Evolutionary conservation across 345 rosid species (phyloP), one percentile per base, ranked within the genome.

Genomic region (Odontarrhena argentea): DNA sequence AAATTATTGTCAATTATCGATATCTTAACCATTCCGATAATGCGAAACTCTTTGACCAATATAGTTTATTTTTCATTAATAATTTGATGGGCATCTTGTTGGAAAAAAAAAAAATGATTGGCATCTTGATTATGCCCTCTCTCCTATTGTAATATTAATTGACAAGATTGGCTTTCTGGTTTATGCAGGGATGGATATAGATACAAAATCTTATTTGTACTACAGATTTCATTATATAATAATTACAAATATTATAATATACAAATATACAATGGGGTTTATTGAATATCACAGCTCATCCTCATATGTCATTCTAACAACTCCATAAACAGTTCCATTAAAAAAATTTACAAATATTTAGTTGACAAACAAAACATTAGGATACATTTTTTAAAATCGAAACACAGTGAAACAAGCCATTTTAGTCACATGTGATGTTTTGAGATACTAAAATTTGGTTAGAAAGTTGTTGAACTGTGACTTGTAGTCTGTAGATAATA

Each of bases 261-360:
- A 26, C 56, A 63, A 45, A 4, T 53, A 43, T 14, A 26, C 56
- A 63, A 52, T 42, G 60, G 32, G 53, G 18, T 30, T 12, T 41
- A 69, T 30, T 35, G 44, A 69, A 52, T 38, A 62, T 55, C 6
- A 71, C 63, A 71, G 70, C 58, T 71, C 70, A 55, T 56, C 12
- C 34, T 6, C 36, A 71, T 63, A 47, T 56, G 59, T 71, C 65
- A 71, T 71, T 60, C 43, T 63, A 65, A 65, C 66, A 42, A 65
- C 71, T 72, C 60, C 60, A 26, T 57, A 45, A 70, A 54, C 35
- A 44, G 2, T 25, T 37, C 7, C 44, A 1, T 41, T 36, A 56
- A 18, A 48, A 36, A 55, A 43, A 40, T 30, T 55, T 5, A 40
- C 13, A n/a, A 18, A 14, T 18, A 32, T 30, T 28, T 2, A 22